Percentiles rank a stretch among this genome's conserved stretches.
phyloP scores from a whole-genome alignment of 805 yeast species.

The Kazachstania psychrophila region DNA sequence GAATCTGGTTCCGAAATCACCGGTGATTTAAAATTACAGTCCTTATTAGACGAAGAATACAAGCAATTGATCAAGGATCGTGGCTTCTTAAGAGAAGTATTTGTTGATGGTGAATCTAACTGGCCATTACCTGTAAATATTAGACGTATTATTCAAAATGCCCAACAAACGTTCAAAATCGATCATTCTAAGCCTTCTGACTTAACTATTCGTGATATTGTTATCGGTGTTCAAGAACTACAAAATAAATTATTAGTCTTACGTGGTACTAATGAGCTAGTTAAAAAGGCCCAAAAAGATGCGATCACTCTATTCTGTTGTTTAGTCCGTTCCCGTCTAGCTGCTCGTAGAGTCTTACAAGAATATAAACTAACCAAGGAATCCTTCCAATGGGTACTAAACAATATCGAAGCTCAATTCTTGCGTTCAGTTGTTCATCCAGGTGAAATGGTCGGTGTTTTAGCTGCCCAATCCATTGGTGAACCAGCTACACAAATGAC shows the following conservation, averaged over 20 bases:
- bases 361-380: conserved; percentile 76
- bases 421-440: conserved; percentile 87
- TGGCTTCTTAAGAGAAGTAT: conserved; percentile 68
- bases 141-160: conserved; percentile 92
- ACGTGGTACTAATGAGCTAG: conserved; percentile 68
- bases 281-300: conserved; percentile 81
- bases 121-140: conserved; percentile 98
- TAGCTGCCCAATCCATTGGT: conserved; percentile 96
- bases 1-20: conserved; percentile 86
- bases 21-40: conserved; percentile 82
- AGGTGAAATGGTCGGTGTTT: conserved; percentile 97
- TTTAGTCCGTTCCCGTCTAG: conserved; percentile 83
- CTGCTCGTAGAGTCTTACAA: conserved; percentile 82
- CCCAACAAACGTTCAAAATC: conserved; percentile 92
- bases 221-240: conserved; percentile 59
- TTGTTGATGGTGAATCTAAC: conserved; percentile 86
- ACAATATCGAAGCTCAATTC: conserved; percentile 90
- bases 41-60: conserved; percentile 74
- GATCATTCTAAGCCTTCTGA: conserved; percentile 89
- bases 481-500: conserved; percentile 99
- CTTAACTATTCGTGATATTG: conserved; percentile 73
- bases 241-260: conserved; percentile 62
- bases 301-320: conserved; percentile 88
- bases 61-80: conserved; percentile 72
- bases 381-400: conserved; percentile 93